A percentile compares a stretch with the other conserved stretches of the same genome.
phyloP scores from a whole-genome alignment of 108 stramenopile species.

The Pelagomonas calceolata region DNA sequence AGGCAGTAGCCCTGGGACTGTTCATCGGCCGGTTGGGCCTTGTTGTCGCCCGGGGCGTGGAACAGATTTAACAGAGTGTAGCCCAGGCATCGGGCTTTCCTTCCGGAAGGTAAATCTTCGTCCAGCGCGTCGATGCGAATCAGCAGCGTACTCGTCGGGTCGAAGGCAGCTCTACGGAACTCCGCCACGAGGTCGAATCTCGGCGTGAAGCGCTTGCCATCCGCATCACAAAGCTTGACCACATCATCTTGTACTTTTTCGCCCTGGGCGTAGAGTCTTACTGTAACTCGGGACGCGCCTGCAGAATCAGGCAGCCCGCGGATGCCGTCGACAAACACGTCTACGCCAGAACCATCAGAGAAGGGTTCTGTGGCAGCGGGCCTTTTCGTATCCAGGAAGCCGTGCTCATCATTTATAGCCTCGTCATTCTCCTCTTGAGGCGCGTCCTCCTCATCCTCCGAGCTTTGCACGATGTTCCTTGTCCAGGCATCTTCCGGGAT shows the following conservation, averaged over 20 bases:
- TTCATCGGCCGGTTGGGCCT: conserved; percentile 5
- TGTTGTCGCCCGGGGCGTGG: background rate
- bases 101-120: background rate
- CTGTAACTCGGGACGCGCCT: background rate
- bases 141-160: conserved; percentile 9
- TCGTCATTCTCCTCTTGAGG: background rate
- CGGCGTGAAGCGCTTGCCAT: conserved; percentile 3
- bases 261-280: background rate
- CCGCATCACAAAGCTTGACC: background rate
- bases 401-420: background rate
- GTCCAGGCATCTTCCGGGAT: background rate
- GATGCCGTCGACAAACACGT: conserved; percentile 15
- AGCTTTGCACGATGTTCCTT: no score
- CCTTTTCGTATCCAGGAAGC: background rate
- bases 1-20: conserved; percentile 5
- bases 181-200: conserved; percentile 5
- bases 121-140: conserved; percentile 10
- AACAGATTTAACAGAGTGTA: conserved; percentile 13
- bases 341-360: conserved; percentile 5
- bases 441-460: background rate
- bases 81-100: background rate
- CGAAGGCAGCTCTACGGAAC: conserved; percentile 6
- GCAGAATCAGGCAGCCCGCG: conserved; percentile 3
- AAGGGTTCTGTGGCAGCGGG: background rate
- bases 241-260: background rate